Evolutionary conservation across 2,329 filamentous ascomycete species (phyloP), one percentile per base, ranked within the genome.

Genomic region (Sporothrix schenckii): DNA sequence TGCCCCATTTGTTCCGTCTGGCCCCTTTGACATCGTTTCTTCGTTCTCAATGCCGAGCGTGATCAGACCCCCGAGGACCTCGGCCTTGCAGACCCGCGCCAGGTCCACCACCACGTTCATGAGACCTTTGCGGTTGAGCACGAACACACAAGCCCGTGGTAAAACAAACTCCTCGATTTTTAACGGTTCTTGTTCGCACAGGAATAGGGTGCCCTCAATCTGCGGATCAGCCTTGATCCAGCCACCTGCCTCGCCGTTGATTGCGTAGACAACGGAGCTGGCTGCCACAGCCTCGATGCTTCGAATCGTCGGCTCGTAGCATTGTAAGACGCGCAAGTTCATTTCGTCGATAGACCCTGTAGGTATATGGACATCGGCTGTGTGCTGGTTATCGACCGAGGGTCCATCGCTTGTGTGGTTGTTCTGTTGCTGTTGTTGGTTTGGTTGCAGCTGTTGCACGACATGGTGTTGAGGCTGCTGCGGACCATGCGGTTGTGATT

Each of bases 191-290:
- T 87, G 85, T 73, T 91, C 86, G 83, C 92, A 96, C 68, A 98
- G 87, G 79, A 98, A 99, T 74, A 98, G 83, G 14, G 92, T 92
- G 52, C 95, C 95, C 80, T 97, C 94, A 13, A 94, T 86, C 53
- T 67, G 70, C 41, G 72, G 72, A 70, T 90, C 91, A 60, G 87
- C 87, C 83, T 96, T 97, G 78, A 95, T 91, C 95, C 95, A 98
- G 72, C 84, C 81, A 68, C 86, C 83, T 2, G 88, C 85, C 4
- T 84, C 80, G 61, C 87, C 84, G 72, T 85, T 87, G 81, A 96
- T 95, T 63, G 86, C 87, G 83, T 97, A 98, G 74, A 97, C 86
- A 49, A 95, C 92, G 34, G 92, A 91, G 76, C 94, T 97, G 44
- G 92, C 90, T 6, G 93, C 93, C 74, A 95, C 91, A 73, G 91